These are phyloP conservation scores for Evernia prunastri DNA, from an alignment of 495 filamentous ascomycete genomes.

Conservation along the genomic window DNA sequence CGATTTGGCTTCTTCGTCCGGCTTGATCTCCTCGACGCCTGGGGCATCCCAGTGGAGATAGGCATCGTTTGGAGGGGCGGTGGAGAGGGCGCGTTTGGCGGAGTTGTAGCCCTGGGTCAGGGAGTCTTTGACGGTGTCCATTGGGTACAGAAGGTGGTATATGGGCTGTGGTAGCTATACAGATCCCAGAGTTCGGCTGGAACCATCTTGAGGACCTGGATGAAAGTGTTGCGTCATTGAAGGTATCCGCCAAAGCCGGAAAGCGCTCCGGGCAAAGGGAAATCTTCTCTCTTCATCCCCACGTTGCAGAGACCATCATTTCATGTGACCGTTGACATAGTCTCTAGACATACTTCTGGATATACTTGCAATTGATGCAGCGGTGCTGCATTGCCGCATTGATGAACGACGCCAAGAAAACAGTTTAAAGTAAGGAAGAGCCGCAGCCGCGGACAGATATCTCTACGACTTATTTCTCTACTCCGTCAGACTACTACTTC, in stretches of 20 bases:
- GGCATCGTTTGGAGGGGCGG: constrained; percentile 19
- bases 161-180: neutral
- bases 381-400: no score
- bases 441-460: no score
- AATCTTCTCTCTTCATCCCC: neutral
- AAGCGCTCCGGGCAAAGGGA: no score
- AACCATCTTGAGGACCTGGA: neutral
- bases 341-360: neutral
- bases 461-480: no score
- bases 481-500: no score
- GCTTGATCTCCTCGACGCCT: constrained; percentile 22
- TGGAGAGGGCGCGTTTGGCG: constrained; percentile 18
- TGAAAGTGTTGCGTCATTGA: neutral
- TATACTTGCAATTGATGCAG: no score
- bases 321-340: neutral
- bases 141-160: neutral
- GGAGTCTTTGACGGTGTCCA: constrained; percentile 16
- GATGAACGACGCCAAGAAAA: no score
- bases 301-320: neutral
- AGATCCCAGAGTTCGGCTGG: neutral
- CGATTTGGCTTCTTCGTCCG: constrained; percentile 21
- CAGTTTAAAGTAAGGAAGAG: no score
- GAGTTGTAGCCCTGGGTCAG: constrained; percentile 7
- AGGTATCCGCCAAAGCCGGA: neutral
- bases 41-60: constrained; percentile 21